phyloP scores from a whole-genome alignment of 495 filamentous ascomycete species.

The Neurospora sp. region DNA sequence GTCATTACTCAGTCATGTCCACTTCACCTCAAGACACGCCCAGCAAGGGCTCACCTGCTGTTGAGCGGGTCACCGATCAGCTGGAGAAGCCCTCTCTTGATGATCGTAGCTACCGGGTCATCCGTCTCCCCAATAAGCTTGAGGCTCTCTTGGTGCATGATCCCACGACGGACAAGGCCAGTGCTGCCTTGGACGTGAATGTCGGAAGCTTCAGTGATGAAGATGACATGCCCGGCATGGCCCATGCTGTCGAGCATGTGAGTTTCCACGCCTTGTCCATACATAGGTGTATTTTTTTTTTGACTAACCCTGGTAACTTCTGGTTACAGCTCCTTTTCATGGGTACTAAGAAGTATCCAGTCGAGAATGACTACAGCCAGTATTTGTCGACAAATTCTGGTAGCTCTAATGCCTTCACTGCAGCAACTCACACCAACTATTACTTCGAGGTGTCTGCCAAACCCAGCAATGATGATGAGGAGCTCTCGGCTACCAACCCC shows the following conservation, averaged over 20 bases:
- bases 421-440: slow-evolving; percentile 89
- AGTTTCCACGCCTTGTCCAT: slow-evolving; percentile 7
- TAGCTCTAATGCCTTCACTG: slow-evolving; percentile 91
- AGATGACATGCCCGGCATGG: slow-evolving; percentile 86
- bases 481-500: slow-evolving; percentile 41
- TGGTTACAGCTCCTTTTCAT: slow-evolving; percentile 76
- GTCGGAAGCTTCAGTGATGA: slow-evolving; percentile 91
- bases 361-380: slow-evolving; percentile 92
- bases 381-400: slow-evolving; percentile 86
- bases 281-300: not conserved
- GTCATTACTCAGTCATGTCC: slow-evolving; percentile 13
- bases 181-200: slow-evolving; percentile 89
- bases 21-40: slow-evolving; percentile 9
- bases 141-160: slow-evolving; percentile 93
- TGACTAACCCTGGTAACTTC: slow-evolving; percentile 10
- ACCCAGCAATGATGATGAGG: slow-evolving; percentile 39
- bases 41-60: slow-evolving; percentile 24
- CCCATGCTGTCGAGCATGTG: slow-evolving; percentile 73
- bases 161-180: slow-evolving; percentile 91
- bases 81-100: slow-evolving; percentile 84
- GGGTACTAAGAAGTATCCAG: slow-evolving; percentile 96
- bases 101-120: slow-evolving; percentile 79
- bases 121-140: slow-evolving; percentile 77
- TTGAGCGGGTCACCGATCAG: slow-evolving; percentile 63
- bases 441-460: slow-evolving; percentile 90